Evolutionary conservation across 2,329 filamentous ascomycete species (phyloP).

Genomic region (Cercospora citrullina): DNA sequence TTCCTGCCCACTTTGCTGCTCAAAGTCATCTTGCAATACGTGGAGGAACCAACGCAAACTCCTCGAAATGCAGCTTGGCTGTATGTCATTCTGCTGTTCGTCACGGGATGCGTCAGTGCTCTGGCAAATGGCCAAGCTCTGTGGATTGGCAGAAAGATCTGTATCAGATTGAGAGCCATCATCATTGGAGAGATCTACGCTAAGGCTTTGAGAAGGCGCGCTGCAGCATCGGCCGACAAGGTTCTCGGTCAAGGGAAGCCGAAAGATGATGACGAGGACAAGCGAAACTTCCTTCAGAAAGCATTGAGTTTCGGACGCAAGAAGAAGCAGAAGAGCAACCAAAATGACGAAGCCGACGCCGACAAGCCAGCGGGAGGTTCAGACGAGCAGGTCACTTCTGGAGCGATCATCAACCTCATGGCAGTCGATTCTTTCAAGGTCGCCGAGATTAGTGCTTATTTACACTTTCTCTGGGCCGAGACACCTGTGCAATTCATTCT

Average conservation of each 20-base stretch:
- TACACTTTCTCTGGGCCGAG: conserved; percentile 92
- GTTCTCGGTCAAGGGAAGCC: conserved; percentile 58
- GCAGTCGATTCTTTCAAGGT: conserved; percentile 99
- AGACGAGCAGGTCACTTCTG: conserved; percentile 74
- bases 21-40: conserved; percentile 87
- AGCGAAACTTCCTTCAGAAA: conserved; percentile 47
- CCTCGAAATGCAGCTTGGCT: conserved; percentile 92
- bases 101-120: conserved; percentile 78
- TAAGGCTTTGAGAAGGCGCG: conserved; percentile 89
- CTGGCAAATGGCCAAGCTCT: conserved; percentile 81
- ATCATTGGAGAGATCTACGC: conserved; percentile 97
- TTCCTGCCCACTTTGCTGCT: conserved; percentile 90
- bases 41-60: conserved; percentile 75
- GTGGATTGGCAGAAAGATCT: conserved; percentile 92
- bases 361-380: conserved; percentile 29
- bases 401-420: conserved; percentile 99
- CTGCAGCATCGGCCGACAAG: conserved; percentile 72
- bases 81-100: conserved; percentile 85
- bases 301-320: conserved; percentile 60
- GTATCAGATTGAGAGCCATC: conserved; percentile 87
- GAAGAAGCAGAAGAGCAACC: conserved; percentile 51
- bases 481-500: conserved; percentile 86
- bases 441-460: conserved; percentile 87
- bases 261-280: conserved; percentile 47
- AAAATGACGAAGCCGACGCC: conserved; percentile 42